Evolutionary conservation across 371 early-diverging fungal species (phyloP).

Genomic region (Entomophthora muscae): DNA sequence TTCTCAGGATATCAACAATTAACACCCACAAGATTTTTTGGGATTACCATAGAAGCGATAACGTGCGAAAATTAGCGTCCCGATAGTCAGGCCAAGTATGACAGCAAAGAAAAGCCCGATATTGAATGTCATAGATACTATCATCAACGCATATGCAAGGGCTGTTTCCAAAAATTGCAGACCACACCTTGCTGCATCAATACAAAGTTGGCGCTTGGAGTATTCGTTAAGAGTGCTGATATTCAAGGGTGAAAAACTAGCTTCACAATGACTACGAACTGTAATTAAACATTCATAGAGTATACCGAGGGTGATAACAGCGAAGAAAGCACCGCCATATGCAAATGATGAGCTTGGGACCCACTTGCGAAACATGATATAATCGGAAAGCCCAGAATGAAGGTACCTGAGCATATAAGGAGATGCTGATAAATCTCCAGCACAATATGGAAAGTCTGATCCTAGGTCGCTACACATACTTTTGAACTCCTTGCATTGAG

Average conservation of each 20-base stretch:
- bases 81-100: constrained; percentile 28
- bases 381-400: constrained; percentile 27
- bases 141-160: constrained; percentile 33
- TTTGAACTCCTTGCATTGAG: constrained; percentile 26
- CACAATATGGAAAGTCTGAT: constrained; percentile 2
- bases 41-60: constrained; percentile 4
- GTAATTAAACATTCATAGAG: constrained; percentile 17
- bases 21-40: constrained; percentile 7
- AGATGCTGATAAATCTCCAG: constrained; percentile 14
- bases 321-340: constrained; percentile 21
- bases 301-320: constrained; percentile 20
- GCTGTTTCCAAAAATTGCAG: constrained; percentile 20
- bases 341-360: constrained; percentile 17
- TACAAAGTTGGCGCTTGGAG: not conserved
- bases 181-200: constrained; percentile 10
- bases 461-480: constrained; percentile 19
- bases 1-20: no score
- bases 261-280: constrained; percentile 17
- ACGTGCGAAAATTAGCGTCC: constrained; percentile 24
- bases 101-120: constrained; percentile 37
- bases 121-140: constrained; percentile 48
- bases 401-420: constrained; percentile 46
- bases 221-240: not conserved
- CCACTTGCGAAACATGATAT: constrained; percentile 27
- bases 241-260: constrained; percentile 14